Conservation (phyloP, 768 basidiomycete species). For the Austroboletus festivus region DNA sequence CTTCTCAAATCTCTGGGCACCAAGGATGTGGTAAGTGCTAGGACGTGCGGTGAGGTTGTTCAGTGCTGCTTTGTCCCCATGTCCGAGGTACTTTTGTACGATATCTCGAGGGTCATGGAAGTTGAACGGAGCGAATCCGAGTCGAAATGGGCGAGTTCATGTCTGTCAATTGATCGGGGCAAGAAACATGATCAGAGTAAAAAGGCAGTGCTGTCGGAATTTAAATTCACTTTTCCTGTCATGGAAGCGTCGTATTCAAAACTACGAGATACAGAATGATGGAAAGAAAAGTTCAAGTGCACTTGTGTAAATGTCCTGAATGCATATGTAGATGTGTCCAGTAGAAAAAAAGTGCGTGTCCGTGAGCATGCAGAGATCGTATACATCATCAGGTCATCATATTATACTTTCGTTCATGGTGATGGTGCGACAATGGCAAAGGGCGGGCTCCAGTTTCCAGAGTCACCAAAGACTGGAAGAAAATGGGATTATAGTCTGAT, state of each 20-base stretch:
- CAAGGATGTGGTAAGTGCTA: no score
- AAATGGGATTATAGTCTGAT: not conserved
- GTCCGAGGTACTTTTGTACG: no score
- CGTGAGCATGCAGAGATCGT: constrained; percentile 2
- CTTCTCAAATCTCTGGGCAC: no score
- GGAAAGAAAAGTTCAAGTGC: constrained; percentile 1
- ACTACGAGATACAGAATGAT: no score
- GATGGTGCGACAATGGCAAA: constrained; percentile 42
- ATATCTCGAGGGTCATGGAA: no score
- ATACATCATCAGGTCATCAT: constrained; percentile 17
- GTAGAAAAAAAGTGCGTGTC: constrained; percentile 1
- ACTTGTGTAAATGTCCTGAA: not conserved
- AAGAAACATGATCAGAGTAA: no score
- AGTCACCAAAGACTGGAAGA: constrained; percentile 49
- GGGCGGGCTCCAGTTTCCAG: constrained; percentile 44
- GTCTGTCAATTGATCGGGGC: no score
- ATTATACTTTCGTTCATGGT: constrained; percentile 14
- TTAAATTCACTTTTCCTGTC: not conserved
- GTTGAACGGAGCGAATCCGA: no score
- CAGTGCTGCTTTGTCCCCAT: no score
- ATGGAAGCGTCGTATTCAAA: constrained; percentile 3
- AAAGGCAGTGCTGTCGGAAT: no score
- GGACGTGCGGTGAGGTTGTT: no score
- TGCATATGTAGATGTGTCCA: constrained; percentile 2
- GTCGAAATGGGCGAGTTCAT: no score